These are phyloP conservation scores for Pterulicium gracile DNA, from an alignment of 1,284 basidiomycete genomes.

Conservation along the genomic window DNA sequence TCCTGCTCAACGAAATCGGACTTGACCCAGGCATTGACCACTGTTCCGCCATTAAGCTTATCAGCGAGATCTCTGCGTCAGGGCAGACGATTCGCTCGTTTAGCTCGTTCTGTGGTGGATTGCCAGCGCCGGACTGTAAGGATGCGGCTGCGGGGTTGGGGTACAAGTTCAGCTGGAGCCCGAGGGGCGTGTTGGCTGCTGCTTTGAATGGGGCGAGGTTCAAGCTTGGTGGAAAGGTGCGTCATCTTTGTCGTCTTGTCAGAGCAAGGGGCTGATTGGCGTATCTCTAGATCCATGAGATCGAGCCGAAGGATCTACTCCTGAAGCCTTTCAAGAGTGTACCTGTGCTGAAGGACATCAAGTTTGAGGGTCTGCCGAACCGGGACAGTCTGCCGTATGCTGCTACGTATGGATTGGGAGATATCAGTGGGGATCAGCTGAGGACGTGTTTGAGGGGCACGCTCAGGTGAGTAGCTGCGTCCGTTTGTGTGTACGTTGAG, in stretches of 20 bases:
- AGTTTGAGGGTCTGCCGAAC: conserved; percentile 85
- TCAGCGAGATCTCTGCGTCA: conserved; percentile 36
- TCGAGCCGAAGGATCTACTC: conserved; percentile 37
- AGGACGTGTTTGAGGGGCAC: conserved; percentile 80
- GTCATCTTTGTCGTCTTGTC: conserved; percentile 10
- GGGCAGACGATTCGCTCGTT: conserved; percentile 64
- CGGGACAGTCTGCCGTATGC: conserved; percentile 77
- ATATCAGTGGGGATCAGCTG: conserved; percentile 29
- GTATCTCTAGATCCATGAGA: conserved; percentile 21
- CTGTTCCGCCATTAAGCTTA: conserved; percentile 76
- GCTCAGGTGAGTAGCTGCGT: conserved; percentile 40
- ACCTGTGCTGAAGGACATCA: conserved; percentile 56
- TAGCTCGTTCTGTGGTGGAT: conserved; percentile 88
- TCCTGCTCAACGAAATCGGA: conserved; percentile 89
- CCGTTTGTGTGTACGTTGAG: neutral
- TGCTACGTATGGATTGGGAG: conserved; percentile 57
- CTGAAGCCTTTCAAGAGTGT: conserved; percentile 50
- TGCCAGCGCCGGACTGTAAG: conserved; percentile 69
- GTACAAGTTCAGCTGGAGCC: conserved; percentile 96
- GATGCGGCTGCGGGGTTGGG: conserved; percentile 57
- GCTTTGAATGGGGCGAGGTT: conserved; percentile 73
- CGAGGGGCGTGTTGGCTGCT: conserved; percentile 79
- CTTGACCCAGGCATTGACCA: conserved; percentile 97
- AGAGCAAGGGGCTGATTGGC: conserved; percentile 3
- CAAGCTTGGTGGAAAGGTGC: conserved; percentile 47